Evolutionary conservation across 2,329 filamentous ascomycete genomes (phyloP).

Genomic region (Leptosphaerulina australis): DNA sequence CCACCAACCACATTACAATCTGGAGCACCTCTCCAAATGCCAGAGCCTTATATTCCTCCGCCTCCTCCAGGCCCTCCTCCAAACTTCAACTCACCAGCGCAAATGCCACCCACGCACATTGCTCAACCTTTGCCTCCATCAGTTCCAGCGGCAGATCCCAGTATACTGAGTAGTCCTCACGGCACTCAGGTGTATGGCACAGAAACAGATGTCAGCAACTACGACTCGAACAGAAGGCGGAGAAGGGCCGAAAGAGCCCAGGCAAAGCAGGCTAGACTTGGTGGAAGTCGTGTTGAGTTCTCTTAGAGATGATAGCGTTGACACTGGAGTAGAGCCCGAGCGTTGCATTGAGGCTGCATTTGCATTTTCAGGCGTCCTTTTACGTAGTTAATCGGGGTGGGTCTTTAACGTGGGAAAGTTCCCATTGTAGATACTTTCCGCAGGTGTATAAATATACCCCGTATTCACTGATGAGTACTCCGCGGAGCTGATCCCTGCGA

Average conservation of each 20-base stretch:
- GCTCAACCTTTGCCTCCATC: constrained; percentile 45
- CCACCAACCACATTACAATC: constrained; percentile 31
- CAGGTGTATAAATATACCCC: constrained; percentile 12
- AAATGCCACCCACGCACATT: constrained; percentile 15
- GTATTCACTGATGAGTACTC: constrained; percentile 16
- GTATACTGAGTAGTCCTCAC: constrained; percentile 45
- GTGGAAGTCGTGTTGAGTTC: constrained; percentile 50
- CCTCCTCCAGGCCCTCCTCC: constrained; percentile 43
- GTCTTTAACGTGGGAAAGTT: background rate
- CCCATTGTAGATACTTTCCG: constrained; percentile 7
- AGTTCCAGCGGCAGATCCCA: constrained; percentile 39
- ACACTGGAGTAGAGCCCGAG: background rate
- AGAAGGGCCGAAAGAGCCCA: constrained; percentile 49
- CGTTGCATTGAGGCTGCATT: constrained; percentile 1
- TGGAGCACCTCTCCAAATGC: constrained; percentile 36
- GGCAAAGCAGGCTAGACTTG: constrained; percentile 43
- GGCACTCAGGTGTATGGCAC: constrained; percentile 47
- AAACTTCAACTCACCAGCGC: constrained; percentile 12
- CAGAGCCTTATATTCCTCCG: constrained; percentile 37
- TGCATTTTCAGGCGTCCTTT: constrained; percentile 21
- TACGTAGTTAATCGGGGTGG: background rate
- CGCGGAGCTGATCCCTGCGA: constrained; percentile 24
- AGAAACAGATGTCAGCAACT: constrained; percentile 48
- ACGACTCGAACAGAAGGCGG: constrained; percentile 48
- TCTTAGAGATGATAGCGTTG: constrained; percentile 32